Evolutionary conservation across 495 filamentous ascomycete species (phyloP).

Genomic region (Neurospora tetraspora): DNA sequence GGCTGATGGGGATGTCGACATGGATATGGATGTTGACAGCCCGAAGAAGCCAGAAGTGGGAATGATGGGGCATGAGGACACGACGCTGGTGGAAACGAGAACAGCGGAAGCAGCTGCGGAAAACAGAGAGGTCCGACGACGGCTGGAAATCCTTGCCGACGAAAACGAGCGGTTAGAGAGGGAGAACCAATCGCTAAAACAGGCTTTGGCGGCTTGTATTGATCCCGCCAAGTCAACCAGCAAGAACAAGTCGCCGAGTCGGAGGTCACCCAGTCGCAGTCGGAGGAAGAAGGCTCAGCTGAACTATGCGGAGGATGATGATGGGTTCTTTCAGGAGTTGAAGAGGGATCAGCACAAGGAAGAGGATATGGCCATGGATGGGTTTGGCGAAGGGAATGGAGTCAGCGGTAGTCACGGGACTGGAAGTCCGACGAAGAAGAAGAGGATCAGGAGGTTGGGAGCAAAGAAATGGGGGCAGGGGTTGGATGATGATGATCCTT

Average conservation of each 20-base stretch:
- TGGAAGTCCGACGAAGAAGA: background rate
- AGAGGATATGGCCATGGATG: background rate
- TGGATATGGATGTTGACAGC: conserved; percentile 21
- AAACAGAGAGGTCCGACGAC: background rate
- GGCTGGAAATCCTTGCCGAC: conserved; percentile 21
- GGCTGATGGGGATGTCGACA: conserved; percentile 34
- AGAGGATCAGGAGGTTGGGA: background rate
- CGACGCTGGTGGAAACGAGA: background rate
- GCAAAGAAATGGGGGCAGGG: background rate
- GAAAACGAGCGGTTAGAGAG: conserved; percentile 51
- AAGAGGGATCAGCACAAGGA: background rate
- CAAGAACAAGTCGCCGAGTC: background rate
- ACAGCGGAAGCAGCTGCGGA: background rate
- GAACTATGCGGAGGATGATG: background rate
- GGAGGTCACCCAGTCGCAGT: background rate
- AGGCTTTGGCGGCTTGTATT: conserved; percentile 28
- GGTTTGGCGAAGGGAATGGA: background rate
- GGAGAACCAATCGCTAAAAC: conserved; percentile 39
- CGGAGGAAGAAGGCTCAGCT: background rate
- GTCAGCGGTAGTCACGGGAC: background rate
- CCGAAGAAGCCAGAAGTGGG: background rate
- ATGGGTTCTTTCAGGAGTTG: background rate
- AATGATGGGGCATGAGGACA: background rate
- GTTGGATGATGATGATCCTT: background rate
- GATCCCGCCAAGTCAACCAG: background rate